phyloP scores from a whole-genome alignment of 2,329 filamentous ascomycete genomes.

The Fusarium sp. region DNA sequence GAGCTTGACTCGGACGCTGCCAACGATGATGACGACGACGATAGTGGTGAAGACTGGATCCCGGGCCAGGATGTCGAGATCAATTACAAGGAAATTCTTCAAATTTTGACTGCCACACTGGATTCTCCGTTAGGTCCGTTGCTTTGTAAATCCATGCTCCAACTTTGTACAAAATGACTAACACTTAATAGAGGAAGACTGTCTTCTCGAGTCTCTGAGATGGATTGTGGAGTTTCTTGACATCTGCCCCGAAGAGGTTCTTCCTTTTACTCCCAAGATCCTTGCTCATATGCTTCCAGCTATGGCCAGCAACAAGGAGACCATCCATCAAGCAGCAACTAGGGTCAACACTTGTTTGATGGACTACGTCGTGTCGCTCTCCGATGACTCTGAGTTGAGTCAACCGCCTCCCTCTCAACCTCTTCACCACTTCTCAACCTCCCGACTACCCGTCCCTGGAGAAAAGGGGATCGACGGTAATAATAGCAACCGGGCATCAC shows the following conservation, averaged over 20 bases:
- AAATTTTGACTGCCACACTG: constrained; percentile 89
- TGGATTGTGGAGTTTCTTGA: constrained; percentile 98
- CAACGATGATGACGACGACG: constrained; percentile 66
- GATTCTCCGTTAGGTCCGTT: constrained; percentile 78
- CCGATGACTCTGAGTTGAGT: constrained; percentile 67
- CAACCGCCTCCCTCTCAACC: constrained; percentile 37
- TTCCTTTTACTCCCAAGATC: constrained; percentile 92
- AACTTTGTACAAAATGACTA: constrained; percentile 13
- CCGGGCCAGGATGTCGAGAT: constrained; percentile 97
- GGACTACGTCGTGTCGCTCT: constrained; percentile 91
- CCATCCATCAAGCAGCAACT: constrained; percentile 86
- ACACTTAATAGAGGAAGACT: constrained; percentile 76
- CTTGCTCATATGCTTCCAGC: constrained; percentile 91
- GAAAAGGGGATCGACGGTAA: constrained; percentile 56
- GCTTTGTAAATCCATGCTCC: too few relatives aligned
- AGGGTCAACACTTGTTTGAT: constrained; percentile 91
- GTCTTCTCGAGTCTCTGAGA: constrained; percentile 86
- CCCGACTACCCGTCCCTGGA: constrained; percentile 55
- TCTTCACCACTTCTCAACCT: constrained; percentile 46
- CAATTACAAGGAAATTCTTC: constrained; percentile 89
- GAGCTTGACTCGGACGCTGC: constrained; percentile 66
- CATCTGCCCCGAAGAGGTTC: constrained; percentile 95
- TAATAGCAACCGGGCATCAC: constrained; percentile 61
- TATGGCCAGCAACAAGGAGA: constrained; percentile 90
- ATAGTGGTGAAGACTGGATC: constrained; percentile 91